A percentile compares a stretch with the other conserved stretches of the same genome.
phyloP scores from a whole-genome alignment of 1,139 yeast genomes.

The Blastobotrys petasosporus region DNA sequence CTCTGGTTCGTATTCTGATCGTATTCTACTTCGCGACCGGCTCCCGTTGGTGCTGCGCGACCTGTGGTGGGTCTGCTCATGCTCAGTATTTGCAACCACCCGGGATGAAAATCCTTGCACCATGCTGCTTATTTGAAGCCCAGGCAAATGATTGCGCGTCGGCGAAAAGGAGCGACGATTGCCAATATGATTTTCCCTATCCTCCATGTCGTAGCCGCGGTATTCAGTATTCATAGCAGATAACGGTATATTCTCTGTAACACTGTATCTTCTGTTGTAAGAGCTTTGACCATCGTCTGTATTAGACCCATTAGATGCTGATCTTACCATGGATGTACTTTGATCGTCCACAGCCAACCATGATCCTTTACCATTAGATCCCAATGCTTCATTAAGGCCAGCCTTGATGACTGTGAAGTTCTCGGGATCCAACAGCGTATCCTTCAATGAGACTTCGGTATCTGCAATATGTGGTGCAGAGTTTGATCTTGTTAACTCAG shows the following conservation, averaged over 20 bases:
- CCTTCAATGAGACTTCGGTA: too few species aligned
- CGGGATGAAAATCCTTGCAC: conserved; percentile 5
- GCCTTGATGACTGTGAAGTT: conserved; percentile 18
- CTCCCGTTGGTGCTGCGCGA: background rate
- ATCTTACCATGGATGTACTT: too few species aligned
- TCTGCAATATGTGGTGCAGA: too few species aligned
- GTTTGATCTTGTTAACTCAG: too few species aligned
- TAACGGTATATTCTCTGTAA: background rate
- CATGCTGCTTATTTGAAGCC: background rate
- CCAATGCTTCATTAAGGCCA: conserved; percentile 26
- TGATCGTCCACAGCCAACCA: conserved; percentile 18
- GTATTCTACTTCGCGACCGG: background rate
- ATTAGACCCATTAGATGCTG: background rate
- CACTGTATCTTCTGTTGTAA: background rate
- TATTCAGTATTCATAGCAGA: conserved; percentile 2
- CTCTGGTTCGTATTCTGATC: background rate
- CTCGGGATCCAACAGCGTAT: conserved; percentile 11
- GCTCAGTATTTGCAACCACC: conserved; percentile 5
- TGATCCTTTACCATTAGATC: conserved; percentile 23
- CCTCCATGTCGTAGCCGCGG: background rate
- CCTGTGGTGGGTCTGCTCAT: background rate
- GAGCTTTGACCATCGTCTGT: background rate
- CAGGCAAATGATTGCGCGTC: background rate
- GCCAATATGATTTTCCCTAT: background rate
- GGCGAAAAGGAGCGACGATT: background rate